Evolutionary conservation across 2,329 filamentous ascomycete species (phyloP).

Genomic region (Esteya vermicola): DNA sequence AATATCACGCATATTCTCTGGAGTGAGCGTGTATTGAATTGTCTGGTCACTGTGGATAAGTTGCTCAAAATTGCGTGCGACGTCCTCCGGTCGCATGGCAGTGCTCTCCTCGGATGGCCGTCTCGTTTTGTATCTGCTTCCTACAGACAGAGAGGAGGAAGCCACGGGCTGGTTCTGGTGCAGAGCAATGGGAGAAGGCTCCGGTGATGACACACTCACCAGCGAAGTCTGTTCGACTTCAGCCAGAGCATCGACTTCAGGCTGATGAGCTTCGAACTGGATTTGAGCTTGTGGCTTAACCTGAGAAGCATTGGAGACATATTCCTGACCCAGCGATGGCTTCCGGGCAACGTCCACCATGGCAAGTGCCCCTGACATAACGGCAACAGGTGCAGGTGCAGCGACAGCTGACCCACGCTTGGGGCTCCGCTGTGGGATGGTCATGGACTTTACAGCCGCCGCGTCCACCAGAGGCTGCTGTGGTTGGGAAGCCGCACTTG

Average conservation of each 20-base stretch:
- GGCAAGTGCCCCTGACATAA: no score
- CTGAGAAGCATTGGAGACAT: no score
- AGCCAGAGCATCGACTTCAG: no score
- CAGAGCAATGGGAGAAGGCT: no score
- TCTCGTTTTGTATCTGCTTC: conserved; percentile 36
- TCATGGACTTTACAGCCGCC: no score
- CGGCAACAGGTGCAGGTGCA: background rate
- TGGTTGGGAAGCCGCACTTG: conserved; percentile 20
- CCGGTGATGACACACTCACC: no score
- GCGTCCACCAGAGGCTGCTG: conserved; percentile 8
- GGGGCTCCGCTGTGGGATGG: conserved; percentile 11
- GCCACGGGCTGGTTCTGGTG: no score
- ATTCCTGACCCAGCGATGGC: no score
- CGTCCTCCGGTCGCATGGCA: conserved; percentile 35
- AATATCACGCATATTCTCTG: conserved; percentile 63
- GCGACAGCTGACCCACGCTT: conserved; percentile 1
- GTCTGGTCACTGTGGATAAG: conserved; percentile 72
- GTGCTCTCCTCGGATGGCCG: conserved; percentile 45
- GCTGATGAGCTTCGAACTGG: no score
- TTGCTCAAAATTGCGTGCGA: conserved; percentile 59
- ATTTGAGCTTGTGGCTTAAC: no score
- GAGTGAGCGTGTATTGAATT: conserved; percentile 69
- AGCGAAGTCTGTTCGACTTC: no score
- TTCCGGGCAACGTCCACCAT: no score
- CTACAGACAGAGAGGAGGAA: background rate